These are phyloP conservation scores for Solanum hybrid DNA, from an alignment of 305 asterid species.

Conservation along the genomic window DNA sequence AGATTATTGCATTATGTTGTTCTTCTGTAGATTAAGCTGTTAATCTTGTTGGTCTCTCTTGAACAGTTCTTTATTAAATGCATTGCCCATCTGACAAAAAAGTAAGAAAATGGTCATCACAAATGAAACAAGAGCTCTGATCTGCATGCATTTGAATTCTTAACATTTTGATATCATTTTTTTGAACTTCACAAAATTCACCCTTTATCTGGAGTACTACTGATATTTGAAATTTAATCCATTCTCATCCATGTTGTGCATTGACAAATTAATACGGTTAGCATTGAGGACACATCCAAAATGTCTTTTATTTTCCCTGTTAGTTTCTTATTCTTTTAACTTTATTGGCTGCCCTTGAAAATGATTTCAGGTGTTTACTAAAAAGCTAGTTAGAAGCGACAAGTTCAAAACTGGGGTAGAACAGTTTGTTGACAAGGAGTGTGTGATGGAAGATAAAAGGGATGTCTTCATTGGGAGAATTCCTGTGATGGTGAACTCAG, in stretches of 20 bases:
- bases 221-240: background rate
- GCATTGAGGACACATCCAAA: background rate
- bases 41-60: background rate
- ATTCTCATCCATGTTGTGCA: too few relatives aligned
- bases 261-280: too few relatives aligned
- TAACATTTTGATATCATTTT: background rate
- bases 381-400: constrained; percentile 53
- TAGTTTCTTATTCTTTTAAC: background rate
- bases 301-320: background rate
- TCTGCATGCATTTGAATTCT: background rate
- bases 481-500: constrained; percentile 96
- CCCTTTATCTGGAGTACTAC: background rate
- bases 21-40: background rate
- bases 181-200: background rate
- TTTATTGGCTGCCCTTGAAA: constrained; percentile 3
- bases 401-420: constrained; percentile 83
- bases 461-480: constrained; percentile 60
- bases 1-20: background rate
- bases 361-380: constrained; percentile 54
- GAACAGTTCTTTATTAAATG: background rate
- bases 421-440: constrained; percentile 39
- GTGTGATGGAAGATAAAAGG: constrained; percentile 22
- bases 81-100: background rate
- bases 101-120: background rate
- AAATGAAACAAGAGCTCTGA: background rate